Evolutionary conservation across 2,329 filamentous ascomycete genomes (phyloP).

Genomic region (Camillea tinctor): DNA sequence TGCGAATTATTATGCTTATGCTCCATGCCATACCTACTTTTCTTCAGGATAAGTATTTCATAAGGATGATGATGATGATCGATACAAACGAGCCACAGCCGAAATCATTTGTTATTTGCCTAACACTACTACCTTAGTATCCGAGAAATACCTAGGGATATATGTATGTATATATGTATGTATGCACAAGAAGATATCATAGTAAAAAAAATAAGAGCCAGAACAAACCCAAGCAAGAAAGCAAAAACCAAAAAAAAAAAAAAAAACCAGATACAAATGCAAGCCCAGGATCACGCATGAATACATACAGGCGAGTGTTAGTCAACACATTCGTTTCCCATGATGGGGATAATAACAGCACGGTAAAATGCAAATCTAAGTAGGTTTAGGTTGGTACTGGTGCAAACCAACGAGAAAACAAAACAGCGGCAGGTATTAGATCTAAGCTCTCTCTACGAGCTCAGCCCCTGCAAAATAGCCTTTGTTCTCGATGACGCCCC

Average conservation of each 20-base stretch:
- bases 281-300: too few relatives aligned
- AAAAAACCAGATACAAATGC: background rate
- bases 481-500: constrained; percentile 97
- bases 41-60: background rate
- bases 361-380: constrained; percentile 8
- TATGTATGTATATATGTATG: too few relatives aligned
- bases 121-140: background rate
- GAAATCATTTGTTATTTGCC: background rate
- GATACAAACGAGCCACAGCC: background rate
- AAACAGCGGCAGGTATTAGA: too few relatives aligned
- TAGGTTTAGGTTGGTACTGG: constrained; percentile 1
- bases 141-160: background rate
- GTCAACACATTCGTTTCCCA: too few relatives aligned
- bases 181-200: background rate
- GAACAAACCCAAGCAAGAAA: background rate
- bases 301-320: too few relatives aligned
- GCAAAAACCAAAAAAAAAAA: background rate
- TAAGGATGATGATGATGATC: background rate
- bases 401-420: background rate
- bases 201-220: background rate
- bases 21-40: too few relatives aligned
- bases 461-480: constrained; percentile 92
- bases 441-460: constrained; percentile 43
- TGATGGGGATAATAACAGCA: constrained; percentile 5
- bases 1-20: too few relatives aligned